These are phyloP conservation scores for Middelhovenomyces tepae DNA, from an alignment of 805 yeast species.

Conservation along the genomic window DNA sequence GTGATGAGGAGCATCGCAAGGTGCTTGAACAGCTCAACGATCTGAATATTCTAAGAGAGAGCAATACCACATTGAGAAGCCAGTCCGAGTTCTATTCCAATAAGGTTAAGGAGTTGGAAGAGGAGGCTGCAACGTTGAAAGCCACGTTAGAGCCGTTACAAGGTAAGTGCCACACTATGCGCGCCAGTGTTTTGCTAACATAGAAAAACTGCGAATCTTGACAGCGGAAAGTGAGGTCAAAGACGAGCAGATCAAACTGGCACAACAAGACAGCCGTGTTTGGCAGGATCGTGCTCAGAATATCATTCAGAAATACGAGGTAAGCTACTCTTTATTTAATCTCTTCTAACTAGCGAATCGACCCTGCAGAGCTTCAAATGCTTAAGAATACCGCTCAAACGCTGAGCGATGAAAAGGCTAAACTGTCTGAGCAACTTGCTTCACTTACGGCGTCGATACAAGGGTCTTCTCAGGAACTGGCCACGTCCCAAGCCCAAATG, in stretches of 20 bases:
- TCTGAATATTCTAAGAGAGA: conserved; percentile 55
- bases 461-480: background rate
- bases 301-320: conserved; percentile 37
- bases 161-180: no score
- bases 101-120: conserved; percentile 34
- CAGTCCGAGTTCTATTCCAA: conserved; percentile 33
- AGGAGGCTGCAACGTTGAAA: conserved; percentile 27
- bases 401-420: conserved; percentile 11
- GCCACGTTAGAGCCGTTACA: conserved; percentile 39
- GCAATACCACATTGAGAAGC: conserved; percentile 53
- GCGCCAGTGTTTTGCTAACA: no score
- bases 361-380: conserved; percentile 37
- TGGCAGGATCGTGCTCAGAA: conserved; percentile 49
- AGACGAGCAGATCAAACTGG: conserved; percentile 38
- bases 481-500: conserved; percentile 6
- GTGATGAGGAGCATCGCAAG: conserved; percentile 33
- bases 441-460: conserved; percentile 3
- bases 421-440: conserved; percentile 1
- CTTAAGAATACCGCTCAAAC: conserved; percentile 27
- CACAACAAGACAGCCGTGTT: conserved; percentile 47
- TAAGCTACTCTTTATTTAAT: no score
- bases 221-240: conserved; percentile 39
- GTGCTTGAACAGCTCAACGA: conserved; percentile 49
- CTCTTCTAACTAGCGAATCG: conserved; percentile 29
- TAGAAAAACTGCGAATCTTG: conserved; percentile 30